phyloP scores from a whole-genome alignment of 2,329 filamentous ascomycete species.

The Sarocladium kiliense region DNA sequence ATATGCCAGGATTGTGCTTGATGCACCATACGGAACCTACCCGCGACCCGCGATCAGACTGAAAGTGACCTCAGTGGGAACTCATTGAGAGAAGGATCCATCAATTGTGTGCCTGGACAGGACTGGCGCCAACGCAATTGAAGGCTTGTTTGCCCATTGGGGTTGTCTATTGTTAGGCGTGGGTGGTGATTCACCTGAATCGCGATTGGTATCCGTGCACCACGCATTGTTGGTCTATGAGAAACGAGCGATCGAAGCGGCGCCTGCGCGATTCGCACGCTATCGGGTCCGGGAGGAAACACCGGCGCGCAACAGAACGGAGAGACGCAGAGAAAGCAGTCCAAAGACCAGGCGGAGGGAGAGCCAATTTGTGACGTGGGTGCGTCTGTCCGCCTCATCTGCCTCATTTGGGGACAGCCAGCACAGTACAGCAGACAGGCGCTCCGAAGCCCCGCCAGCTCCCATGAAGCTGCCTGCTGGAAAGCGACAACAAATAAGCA shows the following conservation, averaged over 20 bases:
- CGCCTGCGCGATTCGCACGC: background rate
- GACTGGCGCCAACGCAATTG: background rate
- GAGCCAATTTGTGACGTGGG: background rate
- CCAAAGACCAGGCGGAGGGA: background rate
- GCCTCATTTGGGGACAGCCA: background rate
- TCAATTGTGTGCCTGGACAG: background rate
- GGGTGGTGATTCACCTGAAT: conserved; percentile 5
- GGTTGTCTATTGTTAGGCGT: background rate
- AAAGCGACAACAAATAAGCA: conserved; percentile 3
- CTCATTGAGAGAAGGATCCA: background rate
- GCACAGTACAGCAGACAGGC: background rate
- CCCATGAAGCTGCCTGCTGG: background rate
- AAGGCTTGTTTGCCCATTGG: background rate
- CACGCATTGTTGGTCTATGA: background rate
- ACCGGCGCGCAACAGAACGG: background rate
- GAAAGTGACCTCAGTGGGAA: background rate
- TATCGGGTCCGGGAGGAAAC: background rate
- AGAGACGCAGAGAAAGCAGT: background rate
- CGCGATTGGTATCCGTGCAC: conserved; percentile 7
- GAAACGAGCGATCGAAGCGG: background rate
- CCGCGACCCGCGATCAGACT: conserved; percentile 5
- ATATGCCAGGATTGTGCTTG: background rate
- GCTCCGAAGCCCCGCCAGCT: background rate
- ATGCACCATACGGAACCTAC: conserved; percentile 5
- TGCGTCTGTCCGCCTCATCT: background rate